Percentiles rank a stretch among this genome's conserved stretches.
phyloP scores from a whole-genome alignment of 2,329 filamentous ascomycete species.

The Bipolaris victoriae region DNA sequence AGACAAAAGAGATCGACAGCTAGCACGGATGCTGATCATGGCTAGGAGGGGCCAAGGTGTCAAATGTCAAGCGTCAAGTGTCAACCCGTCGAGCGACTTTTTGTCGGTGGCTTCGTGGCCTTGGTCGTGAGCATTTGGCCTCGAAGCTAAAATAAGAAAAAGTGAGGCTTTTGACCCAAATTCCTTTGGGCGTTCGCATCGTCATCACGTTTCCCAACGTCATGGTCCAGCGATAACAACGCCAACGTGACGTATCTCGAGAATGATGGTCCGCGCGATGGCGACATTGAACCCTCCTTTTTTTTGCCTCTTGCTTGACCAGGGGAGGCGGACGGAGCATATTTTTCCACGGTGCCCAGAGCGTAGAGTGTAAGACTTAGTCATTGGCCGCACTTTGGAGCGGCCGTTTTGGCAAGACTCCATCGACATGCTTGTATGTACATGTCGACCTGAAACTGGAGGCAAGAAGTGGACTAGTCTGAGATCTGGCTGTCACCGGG shows the following conservation, averaged over 20 bases:
- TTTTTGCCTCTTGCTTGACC: neutral
- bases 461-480: slow-evolving; percentile 14
- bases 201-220: slow-evolving; percentile 6
- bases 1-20: slow-evolving; percentile 27
- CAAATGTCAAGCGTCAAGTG: slow-evolving; percentile 4
- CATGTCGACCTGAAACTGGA: slow-evolving; percentile 3
- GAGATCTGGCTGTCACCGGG: slow-evolving; percentile 12
- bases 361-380: slow-evolving; percentile 5
- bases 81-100: neutral
- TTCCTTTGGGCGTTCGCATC: slow-evolving; percentile 13
- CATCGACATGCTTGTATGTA: slow-evolving; percentile 2
- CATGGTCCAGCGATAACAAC: neutral
- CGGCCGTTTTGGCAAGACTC: slow-evolving; percentile 1
- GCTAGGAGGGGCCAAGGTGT: neutral
- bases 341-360: neutral
- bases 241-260: slow-evolving; percentile 14
- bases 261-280: slow-evolving; percentile 6
- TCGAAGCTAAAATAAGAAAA: neutral
- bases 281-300: neutral
- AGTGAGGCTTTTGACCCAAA: slow-evolving; percentile 21
- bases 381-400: slow-evolving; percentile 16
- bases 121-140: neutral
- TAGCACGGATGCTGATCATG: slow-evolving; percentile 17
- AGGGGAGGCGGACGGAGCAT: neutral
- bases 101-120: neutral